Base-by-base conservation (phyloP, 495 filamentous ascomycete genomes). In the Entonaema liquescens region DNA sequence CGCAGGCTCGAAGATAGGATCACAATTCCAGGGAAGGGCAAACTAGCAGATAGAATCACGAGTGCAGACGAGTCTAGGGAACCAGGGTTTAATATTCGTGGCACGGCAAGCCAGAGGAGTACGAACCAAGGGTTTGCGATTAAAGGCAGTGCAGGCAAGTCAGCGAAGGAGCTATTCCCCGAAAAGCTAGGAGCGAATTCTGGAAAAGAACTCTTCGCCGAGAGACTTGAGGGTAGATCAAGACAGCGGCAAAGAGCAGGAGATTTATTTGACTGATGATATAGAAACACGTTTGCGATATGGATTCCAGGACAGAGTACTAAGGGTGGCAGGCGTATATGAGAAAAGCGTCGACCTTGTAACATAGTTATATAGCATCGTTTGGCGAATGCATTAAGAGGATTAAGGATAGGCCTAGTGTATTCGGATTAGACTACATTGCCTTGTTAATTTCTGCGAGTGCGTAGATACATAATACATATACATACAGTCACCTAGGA, bases 161-260 rank as follows among this genome's bases (percentile, higher is more conserved):
- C 86, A 1, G 88, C 85, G 2, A 89, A 86, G 59, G 92, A 94
- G 75, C 77, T 94, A 13, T 94, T 94, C 63, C 91, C 91, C 9
- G 84, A 84, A 4, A 90, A 88, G 65, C 88, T 87, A 61, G 84
- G 82, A 28, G 77, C 74, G 15, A 92, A 93, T 77, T 79, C 87
- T 5, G 87, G 87, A 26, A 94, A 93, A 79, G 91, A 93, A 75
- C 79, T 94, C 6, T 93, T 94, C 63, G 79, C 79, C 1, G 83
- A 84, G 31, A 81, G 79, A 60, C 31, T 86, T 5, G 83, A 84
- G 38, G 83, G 82, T 2, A 78, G 85, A 67, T 75, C 80, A 0
- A 69, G 76, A 44, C 80, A 79, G 58, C 79, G 87, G 57, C 82
- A 84, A 62, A 84, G 75, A 67, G 86, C 86, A 0, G 85, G 85